Conservation (phyloP, 164 flowering plant genomes). For the Magnolia officinalis region DNA sequence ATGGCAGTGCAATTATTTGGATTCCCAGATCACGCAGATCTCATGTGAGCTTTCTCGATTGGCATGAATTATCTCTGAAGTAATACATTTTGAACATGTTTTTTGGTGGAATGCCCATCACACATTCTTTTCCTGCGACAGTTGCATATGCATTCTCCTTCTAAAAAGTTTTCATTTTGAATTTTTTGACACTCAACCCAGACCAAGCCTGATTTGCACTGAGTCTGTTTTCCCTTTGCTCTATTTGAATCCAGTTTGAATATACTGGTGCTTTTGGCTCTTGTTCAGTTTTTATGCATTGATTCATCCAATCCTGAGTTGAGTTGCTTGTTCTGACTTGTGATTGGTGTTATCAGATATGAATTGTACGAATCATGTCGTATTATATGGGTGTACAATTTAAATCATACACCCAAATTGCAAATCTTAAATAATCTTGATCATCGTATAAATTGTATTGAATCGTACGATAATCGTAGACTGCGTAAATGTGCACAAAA, state of each 20-base stretch:
- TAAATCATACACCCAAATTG: too few relatives aligned
- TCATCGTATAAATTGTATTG: too few relatives aligned
- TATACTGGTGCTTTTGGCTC: too few relatives aligned
- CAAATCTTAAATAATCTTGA: too few relatives aligned
- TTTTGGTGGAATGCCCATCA: background rate
- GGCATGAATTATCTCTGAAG: background rate
- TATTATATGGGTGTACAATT: too few relatives aligned
- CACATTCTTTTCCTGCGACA: background rate
- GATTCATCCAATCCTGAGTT: too few relatives aligned
- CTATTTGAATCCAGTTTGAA: background rate
- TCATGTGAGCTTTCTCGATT: conserved; percentile 51
- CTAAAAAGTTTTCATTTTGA: background rate
- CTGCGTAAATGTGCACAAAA: too few relatives aligned
- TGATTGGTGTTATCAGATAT: too few relatives aligned
- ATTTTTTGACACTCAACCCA: background rate
- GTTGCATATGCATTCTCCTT: background rate
- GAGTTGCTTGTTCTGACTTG: too few relatives aligned
- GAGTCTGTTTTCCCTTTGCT: background rate
- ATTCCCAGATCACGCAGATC: conserved; percentile 75
- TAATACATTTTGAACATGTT: background rate
- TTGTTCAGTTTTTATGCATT: too few relatives aligned
- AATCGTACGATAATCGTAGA: too few relatives aligned
- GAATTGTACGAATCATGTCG: too few relatives aligned
- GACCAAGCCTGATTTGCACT: background rate
- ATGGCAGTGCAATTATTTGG: conserved; percentile 99